Conservation (phyloP, 2,329 filamentous ascomycete species). For the Neoascochyta sp. region DNA sequence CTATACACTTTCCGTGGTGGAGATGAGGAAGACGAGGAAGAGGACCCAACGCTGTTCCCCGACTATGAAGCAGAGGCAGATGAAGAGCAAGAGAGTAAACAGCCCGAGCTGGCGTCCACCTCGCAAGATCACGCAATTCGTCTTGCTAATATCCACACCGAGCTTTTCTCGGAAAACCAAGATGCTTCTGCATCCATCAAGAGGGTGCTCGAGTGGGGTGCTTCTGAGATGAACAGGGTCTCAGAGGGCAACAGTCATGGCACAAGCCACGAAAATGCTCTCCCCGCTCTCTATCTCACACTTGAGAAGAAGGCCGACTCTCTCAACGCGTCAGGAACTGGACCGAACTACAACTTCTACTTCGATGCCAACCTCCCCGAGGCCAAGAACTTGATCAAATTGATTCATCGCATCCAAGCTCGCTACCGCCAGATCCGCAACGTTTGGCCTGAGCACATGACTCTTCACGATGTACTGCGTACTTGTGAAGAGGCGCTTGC, state of each 20-base stretch:
- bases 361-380: slow-evolving; percentile 73
- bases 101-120: slow-evolving; percentile 5
- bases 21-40: slow-evolving; percentile 74
- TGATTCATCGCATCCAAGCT: slow-evolving; percentile 65
- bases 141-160: slow-evolving; percentile 32
- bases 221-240: slow-evolving; percentile 24
- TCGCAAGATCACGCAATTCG: slow-evolving; percentile 35
- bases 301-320: slow-evolving; percentile 58
- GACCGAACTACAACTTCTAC: slow-evolving; percentile 76
- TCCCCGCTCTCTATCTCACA: slow-evolving; percentile 64
- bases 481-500: slow-evolving; percentile 72
- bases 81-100: slow-evolving; percentile 23
- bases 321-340: slow-evolving; percentile 31
- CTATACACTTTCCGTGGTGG: slow-evolving; percentile 81
- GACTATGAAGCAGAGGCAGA: slow-evolving; percentile 60
- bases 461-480: slow-evolving; percentile 72
- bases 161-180: slow-evolving; percentile 25
- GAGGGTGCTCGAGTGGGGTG: slow-evolving; percentile 29
- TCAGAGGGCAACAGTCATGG: slow-evolving; percentile 22
- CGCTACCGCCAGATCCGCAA: slow-evolving; percentile 68
- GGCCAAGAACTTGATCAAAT: slow-evolving; percentile 65
- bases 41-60: slow-evolving; percentile 79
- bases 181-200: slow-evolving; percentile 25
- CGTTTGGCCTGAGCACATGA: slow-evolving; percentile 68
- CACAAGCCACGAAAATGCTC: slow-evolving; percentile 47